Base-by-base conservation (phyloP, 2,329 filamentous ascomycete genomes). In the Colletotrichum musicola region DNA sequence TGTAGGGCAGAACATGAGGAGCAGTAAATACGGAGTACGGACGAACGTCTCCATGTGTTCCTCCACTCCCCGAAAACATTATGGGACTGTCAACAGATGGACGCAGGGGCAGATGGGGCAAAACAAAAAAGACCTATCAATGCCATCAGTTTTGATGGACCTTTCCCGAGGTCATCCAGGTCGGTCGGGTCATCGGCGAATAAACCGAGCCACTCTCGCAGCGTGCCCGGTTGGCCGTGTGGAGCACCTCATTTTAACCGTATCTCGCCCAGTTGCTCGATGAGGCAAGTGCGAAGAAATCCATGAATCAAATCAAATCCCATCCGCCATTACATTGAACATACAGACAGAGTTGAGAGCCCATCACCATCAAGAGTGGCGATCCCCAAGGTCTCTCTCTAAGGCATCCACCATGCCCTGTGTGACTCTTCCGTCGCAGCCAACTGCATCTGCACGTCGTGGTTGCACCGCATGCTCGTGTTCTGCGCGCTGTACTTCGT, bases 201-300 rank as follows among this genome's bases (percentile, higher is more conserved):
- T 61, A 56, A 61, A 59, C 55, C 65, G 44, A 61, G 49, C 62
- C 65, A 65, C 16, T 51, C 42, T 40, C n/a, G 44, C 50, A 14
- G 49, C 49, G 55, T 20, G n/a, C 27, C 10, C 55, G 46, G 49
- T 55, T 55, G 62, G 65, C 40, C 30, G 18, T 69, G 65, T 68
- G 66, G 66, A 44, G 35, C 18, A 20, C n/a, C 66, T 69, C 62
- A 69, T 69, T 65, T 35, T 69, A 69, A 69, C 66, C 62, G 66
- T 69, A 69, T 69, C 66, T 69, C 40, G 35, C 13, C 51, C 27
- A 20, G 35, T 38, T 44, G 18, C 35, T 56, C 20, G 18, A 55
- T 63, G 16, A 63, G 60, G 60, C 20, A 63, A 63, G 60, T 63
- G 47, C 18, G 18, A 49, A 12, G 25, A 53, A 27, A 30, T 51